phyloP scores from a whole-genome alignment of 148 eudicot species.

The Rhododendron ferrugineum region DNA sequence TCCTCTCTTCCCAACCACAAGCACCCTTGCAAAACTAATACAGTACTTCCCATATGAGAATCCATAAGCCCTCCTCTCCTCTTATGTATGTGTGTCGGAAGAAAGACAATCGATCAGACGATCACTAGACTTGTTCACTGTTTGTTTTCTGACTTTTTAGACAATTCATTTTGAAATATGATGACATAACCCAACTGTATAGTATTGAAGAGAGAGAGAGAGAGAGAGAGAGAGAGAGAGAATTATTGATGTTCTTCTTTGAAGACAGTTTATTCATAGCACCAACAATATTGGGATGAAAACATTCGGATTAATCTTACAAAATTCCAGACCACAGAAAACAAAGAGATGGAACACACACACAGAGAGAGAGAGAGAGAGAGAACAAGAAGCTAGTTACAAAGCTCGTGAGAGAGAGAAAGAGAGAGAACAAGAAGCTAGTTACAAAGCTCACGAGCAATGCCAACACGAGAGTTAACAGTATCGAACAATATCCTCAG shows the following conservation, averaged over 20 bases:
- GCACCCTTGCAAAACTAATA: too few relatives aligned
- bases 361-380: not conserved
- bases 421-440: constrained; percentile 13
- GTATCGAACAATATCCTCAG: constrained; percentile 72
- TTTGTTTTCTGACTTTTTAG: too few relatives aligned
- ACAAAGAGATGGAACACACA: not conserved
- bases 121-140: too few relatives aligned
- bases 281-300: not conserved
- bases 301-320: not conserved
- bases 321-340: constrained; percentile 1
- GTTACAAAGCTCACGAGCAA: constrained; percentile 74
- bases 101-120: too few relatives aligned
- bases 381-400: constrained; percentile 38
- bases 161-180: not conserved
- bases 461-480: constrained; percentile 61
- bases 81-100: too few relatives aligned
- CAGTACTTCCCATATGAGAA: too few relatives aligned
- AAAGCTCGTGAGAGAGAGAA: constrained; percentile 51
- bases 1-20: not conserved
- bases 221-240: too few relatives aligned
- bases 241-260: not conserved
- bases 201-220: too few relatives aligned
- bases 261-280: not conserved
- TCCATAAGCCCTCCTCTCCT: too few relatives aligned
- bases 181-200: not conserved